Evolutionary conservation across 106 monocot species (phyloP).

Genomic region (Narthecium ossifragum): DNA sequence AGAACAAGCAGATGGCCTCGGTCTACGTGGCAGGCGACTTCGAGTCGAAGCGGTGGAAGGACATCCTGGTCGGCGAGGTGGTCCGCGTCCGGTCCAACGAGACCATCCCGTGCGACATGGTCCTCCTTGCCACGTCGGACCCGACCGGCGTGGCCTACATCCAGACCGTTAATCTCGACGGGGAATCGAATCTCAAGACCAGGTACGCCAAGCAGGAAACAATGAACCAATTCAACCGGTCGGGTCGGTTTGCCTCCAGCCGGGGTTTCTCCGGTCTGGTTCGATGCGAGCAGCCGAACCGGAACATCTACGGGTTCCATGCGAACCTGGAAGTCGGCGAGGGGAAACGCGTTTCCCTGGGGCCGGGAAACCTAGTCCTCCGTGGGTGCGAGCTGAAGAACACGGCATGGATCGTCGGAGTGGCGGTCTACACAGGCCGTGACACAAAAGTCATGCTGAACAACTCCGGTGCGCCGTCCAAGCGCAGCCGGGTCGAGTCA

Average conservation of each 20-base stretch:
- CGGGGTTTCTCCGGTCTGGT: constrained; percentile 22
- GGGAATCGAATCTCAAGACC: constrained; percentile 95
- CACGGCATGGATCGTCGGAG: constrained; percentile 61
- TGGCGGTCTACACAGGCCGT: constrained; percentile 57
- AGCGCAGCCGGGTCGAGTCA: constrained; percentile 74
- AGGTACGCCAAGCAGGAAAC: constrained; percentile 81
- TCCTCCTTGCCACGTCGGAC: constrained; percentile 76
- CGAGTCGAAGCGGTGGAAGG: constrained; percentile 52
- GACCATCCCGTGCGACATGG: constrained; percentile 84
- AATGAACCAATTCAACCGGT: neutral
- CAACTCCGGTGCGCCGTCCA: constrained; percentile 75
- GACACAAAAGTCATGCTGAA: constrained; percentile 94
- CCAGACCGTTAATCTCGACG: constrained; percentile 91
- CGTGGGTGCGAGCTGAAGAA: constrained; percentile 91
- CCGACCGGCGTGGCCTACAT: constrained; percentile 87
- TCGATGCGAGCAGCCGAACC: constrained; percentile 71
- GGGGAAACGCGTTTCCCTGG: constrained; percentile 51
- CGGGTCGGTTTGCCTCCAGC: neutral
- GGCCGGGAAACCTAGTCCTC: constrained; percentile 64
- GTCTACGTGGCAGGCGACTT: constrained; percentile 36
- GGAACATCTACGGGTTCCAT: constrained; percentile 88
- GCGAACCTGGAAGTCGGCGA: constrained; percentile 65
- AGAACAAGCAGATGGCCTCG: constrained; percentile 52
- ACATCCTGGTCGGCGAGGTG: constrained; percentile 72
- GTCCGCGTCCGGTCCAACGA: constrained; percentile 48